Base-by-base conservation (phyloP, 768 basidiomycete genomes). In the Infundibulicybe gibba region DNA sequence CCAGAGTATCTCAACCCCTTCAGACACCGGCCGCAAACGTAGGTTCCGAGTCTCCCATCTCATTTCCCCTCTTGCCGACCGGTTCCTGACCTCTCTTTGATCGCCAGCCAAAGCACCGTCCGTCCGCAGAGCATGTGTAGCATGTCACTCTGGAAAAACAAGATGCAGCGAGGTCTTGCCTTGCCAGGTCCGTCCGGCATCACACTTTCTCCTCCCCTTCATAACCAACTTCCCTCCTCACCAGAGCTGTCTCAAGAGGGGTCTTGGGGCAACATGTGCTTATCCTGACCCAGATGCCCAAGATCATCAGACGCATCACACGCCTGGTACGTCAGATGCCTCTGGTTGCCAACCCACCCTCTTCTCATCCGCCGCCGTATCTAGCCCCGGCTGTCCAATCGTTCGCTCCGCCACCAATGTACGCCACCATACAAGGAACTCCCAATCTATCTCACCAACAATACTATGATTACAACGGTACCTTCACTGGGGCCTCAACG, bases 131-230 rank as follows among this genome's bases (percentile, higher is more conserved):
- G 88, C 88, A 1, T 90, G 88, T 53, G 77, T 81, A 33, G 84
- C 88, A 12, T 90, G 88, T 65, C 88, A 90, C 64, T 71, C 85
- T 43, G 88, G 88, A 43, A 90, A 90, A 69, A 90, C 88, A 11
- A 72, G 87, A 55, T 90, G 88, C 57, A 88, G 85, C 55, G 88
- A 90, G 66, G 81, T 80, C 31, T 74, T 90, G 15, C 88, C 88
- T 6, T 90, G 88, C 65, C 87, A 89, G 80, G 87, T 85, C 52
- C 31, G 59, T 51, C 11, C 15, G 37, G 37, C 38, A 46, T 20
- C 37, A 47, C 32, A 20, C n/a, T 43, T 10, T 45, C 40, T 20
- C 30, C 31, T 32, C 43, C 43, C 32, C 34, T 37, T 39, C 43
- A 45, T 47, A 43, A 15, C 45, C 31, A 20, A 41, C 43, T 15